phyloP scores from a whole-genome alignment of 1,284 basidiomycete species.

The Boletus calvinii region DNA sequence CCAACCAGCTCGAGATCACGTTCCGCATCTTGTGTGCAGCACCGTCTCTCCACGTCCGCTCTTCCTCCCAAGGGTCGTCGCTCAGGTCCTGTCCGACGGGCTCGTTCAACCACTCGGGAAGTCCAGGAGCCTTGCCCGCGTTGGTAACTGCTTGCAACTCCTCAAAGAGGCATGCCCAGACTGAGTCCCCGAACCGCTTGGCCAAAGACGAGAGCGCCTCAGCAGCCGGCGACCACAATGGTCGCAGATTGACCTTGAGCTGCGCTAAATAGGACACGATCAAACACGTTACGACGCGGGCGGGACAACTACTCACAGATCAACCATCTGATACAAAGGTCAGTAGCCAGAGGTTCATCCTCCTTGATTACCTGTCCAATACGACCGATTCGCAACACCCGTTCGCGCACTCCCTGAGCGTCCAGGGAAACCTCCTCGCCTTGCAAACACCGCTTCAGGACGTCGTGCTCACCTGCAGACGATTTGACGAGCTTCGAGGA shows the following conservation, averaged over 20 bases:
- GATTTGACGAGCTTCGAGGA: conserved; percentile 42
- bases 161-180: conserved; percentile 72
- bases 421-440: conserved; percentile 76
- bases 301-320: conserved; percentile 44
- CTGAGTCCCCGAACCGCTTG: conserved; percentile 58
- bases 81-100: conserved; percentile 25
- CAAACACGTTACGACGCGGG: not conserved
- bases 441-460: conserved; percentile 63
- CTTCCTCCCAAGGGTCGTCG: conserved; percentile 60
- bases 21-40: conserved; percentile 60
- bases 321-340: conserved; percentile 63
- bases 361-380: conserved; percentile 55
- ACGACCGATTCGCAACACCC: conserved; percentile 69
- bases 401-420: conserved; percentile 78
- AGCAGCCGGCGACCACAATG: conserved; percentile 83
- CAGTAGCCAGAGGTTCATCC: conserved; percentile 51
- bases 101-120: conserved; percentile 22
- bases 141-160: conserved; percentile 48
- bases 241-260: conserved; percentile 88
- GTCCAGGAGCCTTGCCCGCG: not conserved
- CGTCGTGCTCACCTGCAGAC: conserved; percentile 48
- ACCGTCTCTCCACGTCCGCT: conserved; percentile 73
- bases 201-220: conserved; percentile 63
- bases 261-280: conserved; percentile 55
- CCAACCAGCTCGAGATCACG: conserved; percentile 46